These are phyloP conservation scores for Ustilago bromivora DNA, from an alignment of 1,284 basidiomycete species.

Conservation along the genomic window DNA sequence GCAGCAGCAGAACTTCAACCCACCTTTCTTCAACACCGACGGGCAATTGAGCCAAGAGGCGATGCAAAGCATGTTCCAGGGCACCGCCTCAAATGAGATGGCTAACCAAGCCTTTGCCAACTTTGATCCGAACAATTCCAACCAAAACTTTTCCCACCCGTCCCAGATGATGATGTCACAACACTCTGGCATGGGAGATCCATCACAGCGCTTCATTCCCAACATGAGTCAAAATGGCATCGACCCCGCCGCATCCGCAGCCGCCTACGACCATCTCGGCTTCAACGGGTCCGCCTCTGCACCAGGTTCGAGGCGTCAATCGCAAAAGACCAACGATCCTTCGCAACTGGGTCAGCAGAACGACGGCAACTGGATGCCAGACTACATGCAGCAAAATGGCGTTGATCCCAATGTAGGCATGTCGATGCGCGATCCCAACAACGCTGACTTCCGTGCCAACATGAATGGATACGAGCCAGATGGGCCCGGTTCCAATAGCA, in stretches of 20 bases:
- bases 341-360: slow-evolving; percentile 10
- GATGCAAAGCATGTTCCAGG: slow-evolving; percentile 39
- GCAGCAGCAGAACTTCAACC: slow-evolving; percentile 35
- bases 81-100: slow-evolving; percentile 22
- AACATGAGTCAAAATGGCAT: slow-evolving; percentile 24
- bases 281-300: slow-evolving; percentile 41
- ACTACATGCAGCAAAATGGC: slow-evolving; percentile 26
- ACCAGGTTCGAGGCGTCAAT: slow-evolving; percentile 33
- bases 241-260: slow-evolving; percentile 44
- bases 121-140: slow-evolving; percentile 25
- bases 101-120: slow-evolving; percentile 19
- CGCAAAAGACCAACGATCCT: slow-evolving; percentile 27
- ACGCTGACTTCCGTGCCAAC: slow-evolving; percentile 23
- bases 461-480: slow-evolving; percentile 42
- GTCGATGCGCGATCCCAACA: slow-evolving; percentile 26
- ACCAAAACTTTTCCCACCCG: slow-evolving; percentile 29
- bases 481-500: slow-evolving; percentile 33
- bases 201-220: slow-evolving; percentile 24
- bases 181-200: slow-evolving; percentile 21
- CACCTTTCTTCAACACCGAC: slow-evolving; percentile 38
- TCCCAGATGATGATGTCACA: slow-evolving; percentile 43
- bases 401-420: slow-evolving; percentile 12
- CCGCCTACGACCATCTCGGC: slow-evolving; percentile 51
- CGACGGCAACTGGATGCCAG: slow-evolving; percentile 25
- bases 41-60: slow-evolving; percentile 42